Conservation (phyloP, 1,284 basidiomycete genomes). For the Irpex lacteus region DNA sequence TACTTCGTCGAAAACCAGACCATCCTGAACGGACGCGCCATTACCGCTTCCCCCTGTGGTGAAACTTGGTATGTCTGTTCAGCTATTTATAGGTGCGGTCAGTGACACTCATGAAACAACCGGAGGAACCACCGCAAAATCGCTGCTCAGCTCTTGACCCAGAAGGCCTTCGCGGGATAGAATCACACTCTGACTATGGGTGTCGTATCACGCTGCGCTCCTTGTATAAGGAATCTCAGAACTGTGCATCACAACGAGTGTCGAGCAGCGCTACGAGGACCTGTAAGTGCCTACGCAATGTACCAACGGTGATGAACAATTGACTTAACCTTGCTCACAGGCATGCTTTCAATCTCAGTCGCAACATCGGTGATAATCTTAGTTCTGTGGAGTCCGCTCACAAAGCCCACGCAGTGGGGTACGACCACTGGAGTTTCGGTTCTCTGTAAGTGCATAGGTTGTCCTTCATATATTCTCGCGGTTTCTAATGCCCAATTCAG, state of each 20-base stretch:
- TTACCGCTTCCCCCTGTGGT: slow-evolving; percentile 39
- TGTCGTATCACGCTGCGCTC: slow-evolving; percentile 33
- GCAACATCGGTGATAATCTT: slow-evolving; percentile 30
- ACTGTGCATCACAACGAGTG: slow-evolving; percentile 32
- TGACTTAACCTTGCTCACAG: slow-evolving; percentile 9
- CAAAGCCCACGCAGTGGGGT: slow-evolving; percentile 34
- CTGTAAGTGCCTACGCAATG: slow-evolving; percentile 22
- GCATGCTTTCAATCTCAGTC: slow-evolving; percentile 30
- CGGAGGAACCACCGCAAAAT: slow-evolving; percentile 41
- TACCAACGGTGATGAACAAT: background rate
- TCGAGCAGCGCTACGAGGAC: slow-evolving; percentile 33
- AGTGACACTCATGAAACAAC: background rate
- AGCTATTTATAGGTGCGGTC: background rate
- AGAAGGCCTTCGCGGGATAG: slow-evolving; percentile 35
- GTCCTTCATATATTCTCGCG: background rate
- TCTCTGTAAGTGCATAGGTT: slow-evolving; percentile 25
- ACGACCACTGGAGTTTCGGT: slow-evolving; percentile 45
- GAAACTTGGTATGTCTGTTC: slow-evolving; percentile 33
- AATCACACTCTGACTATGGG: slow-evolving; percentile 33
- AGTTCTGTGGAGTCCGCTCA: slow-evolving; percentile 34
- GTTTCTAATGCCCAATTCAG: slow-evolving; percentile 10
- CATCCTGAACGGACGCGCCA: slow-evolving; percentile 38
- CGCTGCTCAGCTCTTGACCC: slow-evolving; percentile 31
- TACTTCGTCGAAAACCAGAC: slow-evolving; percentile 43
- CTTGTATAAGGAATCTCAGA: slow-evolving; percentile 30